phyloP scores from a whole-genome alignment of 257 asterid species.

The Salvia hispanica region DNA sequence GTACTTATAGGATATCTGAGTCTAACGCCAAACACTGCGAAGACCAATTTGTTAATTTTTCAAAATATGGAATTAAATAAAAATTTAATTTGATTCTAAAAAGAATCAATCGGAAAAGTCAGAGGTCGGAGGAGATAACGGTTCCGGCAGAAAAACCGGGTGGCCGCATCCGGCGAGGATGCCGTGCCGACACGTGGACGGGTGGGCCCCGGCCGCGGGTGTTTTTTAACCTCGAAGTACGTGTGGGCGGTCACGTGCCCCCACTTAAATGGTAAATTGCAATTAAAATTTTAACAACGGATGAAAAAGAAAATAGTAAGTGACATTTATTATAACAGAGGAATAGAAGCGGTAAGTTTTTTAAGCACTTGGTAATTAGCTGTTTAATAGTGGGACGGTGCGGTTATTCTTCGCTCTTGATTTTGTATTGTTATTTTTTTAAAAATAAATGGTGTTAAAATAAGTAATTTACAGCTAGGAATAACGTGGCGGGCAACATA shows the following conservation, averaged over 20 bases:
- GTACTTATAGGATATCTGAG: slow-evolving; percentile 66
- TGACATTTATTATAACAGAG: too few relatives aligned
- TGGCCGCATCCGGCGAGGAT: slow-evolving; percentile 34
- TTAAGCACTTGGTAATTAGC: too few relatives aligned
- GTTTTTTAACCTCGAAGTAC: slow-evolving; percentile 47
- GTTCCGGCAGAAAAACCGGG: slow-evolving; percentile 44
- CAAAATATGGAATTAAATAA: background rate
- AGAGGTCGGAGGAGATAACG: slow-evolving; percentile 27
- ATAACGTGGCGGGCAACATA: slow-evolving; percentile 78
- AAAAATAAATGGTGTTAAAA: slow-evolving; percentile 12
- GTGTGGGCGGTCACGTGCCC: slow-evolving; percentile 86
- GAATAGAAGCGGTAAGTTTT: too few relatives aligned
- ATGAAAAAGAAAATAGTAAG: too few relatives aligned
- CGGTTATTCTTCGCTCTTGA: background rate
- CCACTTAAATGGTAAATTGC: slow-evolving; percentile 46
- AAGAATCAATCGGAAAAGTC: slow-evolving; percentile 35
- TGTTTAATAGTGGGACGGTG: too few relatives aligned
- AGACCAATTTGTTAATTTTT: slow-evolving; percentile 20
- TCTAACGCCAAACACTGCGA: slow-evolving; percentile 27
- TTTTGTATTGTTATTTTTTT: background rate
- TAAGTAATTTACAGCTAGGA: slow-evolving; percentile 54
- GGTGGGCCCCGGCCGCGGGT: slow-evolving; percentile 37
- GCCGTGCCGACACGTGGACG: slow-evolving; percentile 38
- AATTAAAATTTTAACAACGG: background rate
- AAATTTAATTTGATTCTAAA: slow-evolving; percentile 27